These are phyloP conservation scores for Arbutus unedo DNA, from an alignment of 148 eudicot genomes.

Conservation along the genomic window DNA sequence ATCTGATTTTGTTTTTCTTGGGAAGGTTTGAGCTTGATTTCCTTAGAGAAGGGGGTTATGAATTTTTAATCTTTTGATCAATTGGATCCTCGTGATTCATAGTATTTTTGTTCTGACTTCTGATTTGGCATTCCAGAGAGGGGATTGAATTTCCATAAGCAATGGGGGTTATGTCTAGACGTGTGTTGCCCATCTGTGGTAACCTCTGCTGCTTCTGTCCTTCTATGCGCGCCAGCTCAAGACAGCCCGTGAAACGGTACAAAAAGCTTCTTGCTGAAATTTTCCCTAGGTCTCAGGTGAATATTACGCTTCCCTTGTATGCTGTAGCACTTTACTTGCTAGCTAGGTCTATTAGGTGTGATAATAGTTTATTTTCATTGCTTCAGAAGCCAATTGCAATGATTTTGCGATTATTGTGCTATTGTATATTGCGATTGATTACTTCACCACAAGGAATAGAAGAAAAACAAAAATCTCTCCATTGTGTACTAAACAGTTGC, in stretches of 20 bases:
- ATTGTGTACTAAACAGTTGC: background rate
- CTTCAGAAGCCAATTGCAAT: background rate
- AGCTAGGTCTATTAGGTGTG: background rate
- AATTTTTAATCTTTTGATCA: constrained; percentile 9
- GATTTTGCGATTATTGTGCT: background rate
- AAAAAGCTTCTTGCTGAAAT: constrained; percentile 78
- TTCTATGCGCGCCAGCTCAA: constrained; percentile 74
- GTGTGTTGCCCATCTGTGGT: constrained; percentile 83
- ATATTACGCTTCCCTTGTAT: background rate
- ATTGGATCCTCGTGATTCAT: background rate
- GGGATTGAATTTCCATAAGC: constrained; percentile 20
- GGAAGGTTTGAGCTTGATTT: background rate
- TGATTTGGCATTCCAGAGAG: constrained; percentile 14
- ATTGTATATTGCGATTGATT: constrained; percentile 2
- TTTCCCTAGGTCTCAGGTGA: constrained; percentile 81
- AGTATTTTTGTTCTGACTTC: constrained; percentile 6
- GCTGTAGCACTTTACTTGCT: background rate
- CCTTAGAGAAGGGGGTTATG: background rate
- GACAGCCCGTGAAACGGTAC: constrained; percentile 90
- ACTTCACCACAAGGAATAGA: background rate
- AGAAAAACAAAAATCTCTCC: background rate
- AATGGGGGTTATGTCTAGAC: constrained; percentile 95
- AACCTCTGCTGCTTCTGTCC: constrained; percentile 83
- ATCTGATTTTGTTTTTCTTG: background rate
- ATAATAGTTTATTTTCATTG: background rate